Evolutionary conservation across 768 basidiomycete species (phyloP), one percentile per base, ranked within the genome.

Genomic region (Pisolithus marmoratus): DNA sequence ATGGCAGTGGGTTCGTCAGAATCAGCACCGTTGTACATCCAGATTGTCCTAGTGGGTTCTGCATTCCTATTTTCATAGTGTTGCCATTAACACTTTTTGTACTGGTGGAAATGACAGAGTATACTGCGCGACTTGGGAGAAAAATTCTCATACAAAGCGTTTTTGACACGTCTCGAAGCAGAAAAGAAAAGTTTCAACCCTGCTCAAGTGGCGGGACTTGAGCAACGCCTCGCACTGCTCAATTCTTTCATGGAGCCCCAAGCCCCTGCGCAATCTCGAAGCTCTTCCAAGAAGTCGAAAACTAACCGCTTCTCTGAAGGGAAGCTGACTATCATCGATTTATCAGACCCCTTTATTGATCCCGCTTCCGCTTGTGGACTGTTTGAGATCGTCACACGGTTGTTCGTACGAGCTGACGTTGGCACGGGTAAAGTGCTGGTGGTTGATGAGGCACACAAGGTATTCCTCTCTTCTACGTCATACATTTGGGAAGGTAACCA

Each of bases 401-500:
- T 84, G 2, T 89, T 88, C 56, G 74, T 85, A 11, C 74, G 85
- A 23, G 75, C 81, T 1, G 70, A 80, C 1, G 73, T 84, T 3
- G 72, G 66, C 5, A 82, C 81, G 0, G 85, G 85, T 5, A 87
- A 87, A 51, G 78, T 86, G 1, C 73, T 86, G 2, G 76, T 89
- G 0, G 81, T 88, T 0, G 86, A 89, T 46, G 86, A 88, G 54
- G 86, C 87, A 0, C 86, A 89, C 57, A 88, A 88, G 61, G 86
- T 7, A 40, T 27, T 19, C 9, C 3, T 44, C 27, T 9, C 4
- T 8, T 34, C 8, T 38, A 8, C 43, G 51, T 12, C 52, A 20
- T 56, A 31, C 50, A 85, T 84, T 34, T 15, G 12, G 34, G 34
- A 34, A 34, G 34, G 14, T 34, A 34, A 4, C 12, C 4, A 4